Conservation (phyloP, 331 rosid genomes). For the Malus hybrid region DNA sequence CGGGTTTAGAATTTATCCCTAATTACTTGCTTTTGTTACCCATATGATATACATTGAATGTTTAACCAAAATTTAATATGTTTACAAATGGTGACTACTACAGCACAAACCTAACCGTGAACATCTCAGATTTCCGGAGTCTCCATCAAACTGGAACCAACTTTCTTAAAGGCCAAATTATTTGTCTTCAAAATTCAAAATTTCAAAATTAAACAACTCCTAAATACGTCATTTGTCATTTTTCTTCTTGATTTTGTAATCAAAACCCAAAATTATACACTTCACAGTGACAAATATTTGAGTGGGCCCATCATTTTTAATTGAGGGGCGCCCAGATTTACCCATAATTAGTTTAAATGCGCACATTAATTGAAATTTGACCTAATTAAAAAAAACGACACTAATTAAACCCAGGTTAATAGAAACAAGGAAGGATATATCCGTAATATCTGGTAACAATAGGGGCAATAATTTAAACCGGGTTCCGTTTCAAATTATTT, state of each 20-base stretch:
- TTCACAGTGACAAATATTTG: background rate
- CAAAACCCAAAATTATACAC: no score
- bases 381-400: no score
- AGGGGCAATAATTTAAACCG: background rate
- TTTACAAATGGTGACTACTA: background rate
- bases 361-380: no score
- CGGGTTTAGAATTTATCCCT: no score
- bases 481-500: conserved; percentile 22
- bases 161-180: no score
- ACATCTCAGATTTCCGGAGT: background rate
- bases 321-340: background rate
- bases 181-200: no score
- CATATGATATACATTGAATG: background rate
- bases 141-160: background rate
- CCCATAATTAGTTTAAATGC: background rate
- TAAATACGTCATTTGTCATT: no score
- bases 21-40: no score
- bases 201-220: no score
- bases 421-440: background rate
- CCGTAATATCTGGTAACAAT: background rate
- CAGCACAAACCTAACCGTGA: background rate
- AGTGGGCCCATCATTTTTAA: background rate
- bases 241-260: no score
- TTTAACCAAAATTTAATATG: background rate
- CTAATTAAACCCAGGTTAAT: background rate